phyloP scores from a whole-genome alignment of 257 asterid species.

The Jacaranda mimosifolia region DNA sequence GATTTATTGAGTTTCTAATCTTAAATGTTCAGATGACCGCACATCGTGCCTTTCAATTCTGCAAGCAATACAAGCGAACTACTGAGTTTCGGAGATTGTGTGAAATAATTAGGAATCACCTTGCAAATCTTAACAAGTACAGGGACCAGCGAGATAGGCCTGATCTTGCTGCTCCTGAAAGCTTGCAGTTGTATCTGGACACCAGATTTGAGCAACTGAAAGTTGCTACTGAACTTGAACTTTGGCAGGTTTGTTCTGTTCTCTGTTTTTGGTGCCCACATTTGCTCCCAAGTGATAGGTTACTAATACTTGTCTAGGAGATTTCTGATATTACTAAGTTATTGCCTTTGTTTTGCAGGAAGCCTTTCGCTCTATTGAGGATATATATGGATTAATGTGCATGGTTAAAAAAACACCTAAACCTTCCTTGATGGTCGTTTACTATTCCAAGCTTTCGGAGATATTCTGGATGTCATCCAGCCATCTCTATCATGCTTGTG shows the following conservation, averaged over 20 bases:
- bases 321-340: conserved; percentile 4
- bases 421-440: conserved; percentile 81
- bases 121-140: conserved; percentile 90
- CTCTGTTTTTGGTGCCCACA: background rate
- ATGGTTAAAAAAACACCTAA: conserved; percentile 90
- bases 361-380: conserved; percentile 93
- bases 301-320: background rate
- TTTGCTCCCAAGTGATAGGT: background rate
- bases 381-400: conserved; percentile 86
- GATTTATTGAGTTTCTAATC: conserved; percentile 25
- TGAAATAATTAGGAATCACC: conserved; percentile 89
- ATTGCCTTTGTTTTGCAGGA: conserved; percentile 57
- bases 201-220: conserved; percentile 93
- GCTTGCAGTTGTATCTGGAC: conserved; percentile 87
- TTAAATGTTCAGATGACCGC: conserved; percentile 81
- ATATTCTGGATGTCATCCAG: conserved; percentile 90
- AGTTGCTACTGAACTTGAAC: conserved; percentile 92
- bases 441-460: conserved; percentile 86
- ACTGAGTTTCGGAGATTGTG: conserved; percentile 91
- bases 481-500: conserved; percentile 94
- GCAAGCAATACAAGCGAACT: conserved; percentile 92
- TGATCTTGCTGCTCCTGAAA: conserved; percentile 87
- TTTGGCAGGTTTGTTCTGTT: conserved; percentile 83
- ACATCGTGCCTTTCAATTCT: conserved; percentile 95
- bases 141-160: conserved; percentile 96